phyloP scores from a whole-genome alignment of 345 rosid genomes.

The Citrus maxima region DNA sequence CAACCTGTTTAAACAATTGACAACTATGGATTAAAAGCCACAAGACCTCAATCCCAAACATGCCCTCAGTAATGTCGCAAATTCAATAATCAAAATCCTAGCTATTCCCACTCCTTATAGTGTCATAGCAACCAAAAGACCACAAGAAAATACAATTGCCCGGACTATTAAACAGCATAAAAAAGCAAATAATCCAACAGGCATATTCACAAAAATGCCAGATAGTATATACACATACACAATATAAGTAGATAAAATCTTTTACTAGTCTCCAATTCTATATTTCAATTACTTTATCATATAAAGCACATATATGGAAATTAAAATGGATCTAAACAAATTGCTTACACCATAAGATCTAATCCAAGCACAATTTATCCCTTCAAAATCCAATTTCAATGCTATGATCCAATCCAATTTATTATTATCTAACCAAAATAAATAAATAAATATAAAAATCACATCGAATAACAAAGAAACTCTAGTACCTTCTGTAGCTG shows the following conservation, averaged over 20 bases:
- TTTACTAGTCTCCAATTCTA: background rate
- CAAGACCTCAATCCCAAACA: background rate
- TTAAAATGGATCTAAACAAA: conserved; percentile 20
- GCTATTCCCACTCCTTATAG: background rate
- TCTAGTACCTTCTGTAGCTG: conserved; percentile 76
- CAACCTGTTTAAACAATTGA: background rate
- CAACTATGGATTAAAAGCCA: background rate
- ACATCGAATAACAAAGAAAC: background rate
- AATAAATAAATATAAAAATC: background rate
- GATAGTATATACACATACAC: background rate
- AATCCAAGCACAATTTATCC: conserved; percentile 24
- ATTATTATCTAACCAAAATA: background rate
- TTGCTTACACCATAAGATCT: conserved; percentile 31
- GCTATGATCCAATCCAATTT: conserved; percentile 25
- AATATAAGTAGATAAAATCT: background rate
- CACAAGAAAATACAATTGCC: conserved; percentile 6
- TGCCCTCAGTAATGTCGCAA: background rate
- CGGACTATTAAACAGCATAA: background rate
- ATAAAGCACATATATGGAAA: background rate
- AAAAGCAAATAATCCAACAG: background rate
- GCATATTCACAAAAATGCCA: background rate
- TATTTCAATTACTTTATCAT: background rate
- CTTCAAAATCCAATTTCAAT: conserved; percentile 8
- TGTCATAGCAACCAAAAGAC: conserved; percentile 1
- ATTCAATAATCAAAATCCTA: background rate